These are phyloP conservation scores for Periconia digitata DNA, from an alignment of 2,329 filamentous ascomycete species.

Conservation along the genomic window DNA sequence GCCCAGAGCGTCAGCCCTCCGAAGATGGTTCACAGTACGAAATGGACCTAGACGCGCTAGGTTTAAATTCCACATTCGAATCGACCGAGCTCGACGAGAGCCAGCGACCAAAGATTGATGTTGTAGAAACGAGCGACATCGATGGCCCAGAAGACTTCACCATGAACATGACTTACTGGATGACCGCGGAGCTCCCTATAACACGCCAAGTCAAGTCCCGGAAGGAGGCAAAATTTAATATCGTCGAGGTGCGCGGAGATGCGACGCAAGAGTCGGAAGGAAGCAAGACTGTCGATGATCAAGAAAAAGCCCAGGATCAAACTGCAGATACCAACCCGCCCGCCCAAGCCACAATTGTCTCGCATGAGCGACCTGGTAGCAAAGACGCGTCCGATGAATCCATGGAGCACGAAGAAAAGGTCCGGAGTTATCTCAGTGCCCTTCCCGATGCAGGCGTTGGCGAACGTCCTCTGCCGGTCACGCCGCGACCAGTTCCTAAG, in stretches of 20 bases:
- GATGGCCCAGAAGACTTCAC: slow-evolving; percentile 47
- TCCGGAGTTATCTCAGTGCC: slow-evolving; percentile 41
- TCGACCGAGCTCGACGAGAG: slow-evolving; percentile 32
- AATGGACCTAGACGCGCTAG: slow-evolving; percentile 42
- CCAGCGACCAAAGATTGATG: slow-evolving; percentile 35
- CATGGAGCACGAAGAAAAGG: slow-evolving; percentile 43
- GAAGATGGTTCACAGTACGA: slow-evolving; percentile 42
- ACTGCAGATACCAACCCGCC: slow-evolving; percentile 10
- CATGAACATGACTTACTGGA: slow-evolving; percentile 48
- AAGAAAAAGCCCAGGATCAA: slow-evolving; percentile 21
- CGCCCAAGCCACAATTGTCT: slow-evolving; percentile 11
- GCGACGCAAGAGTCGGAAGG: slow-evolving; percentile 10
- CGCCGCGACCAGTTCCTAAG: slow-evolving; percentile 25
- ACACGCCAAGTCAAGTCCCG: slow-evolving; percentile 31
- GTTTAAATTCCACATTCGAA: slow-evolving; percentile 38
- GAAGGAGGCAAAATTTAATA: slow-evolving; percentile 28
- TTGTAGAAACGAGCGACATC: slow-evolving; percentile 43
- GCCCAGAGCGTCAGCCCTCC: slow-evolving; percentile 28
- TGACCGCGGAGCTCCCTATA: slow-evolving; percentile 38
- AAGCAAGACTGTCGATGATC: slow-evolving; percentile 4
- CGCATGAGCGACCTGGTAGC: slow-evolving; percentile 23
- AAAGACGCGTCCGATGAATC: slow-evolving; percentile 31
- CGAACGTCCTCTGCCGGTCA: slow-evolving; percentile 27
- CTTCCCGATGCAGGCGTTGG: slow-evolving; percentile 36
- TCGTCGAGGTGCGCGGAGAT: slow-evolving; percentile 20